Evolutionary conservation across 2,329 filamentous ascomycete species (phyloP).

Genomic region (Clonostachys rosea): DNA sequence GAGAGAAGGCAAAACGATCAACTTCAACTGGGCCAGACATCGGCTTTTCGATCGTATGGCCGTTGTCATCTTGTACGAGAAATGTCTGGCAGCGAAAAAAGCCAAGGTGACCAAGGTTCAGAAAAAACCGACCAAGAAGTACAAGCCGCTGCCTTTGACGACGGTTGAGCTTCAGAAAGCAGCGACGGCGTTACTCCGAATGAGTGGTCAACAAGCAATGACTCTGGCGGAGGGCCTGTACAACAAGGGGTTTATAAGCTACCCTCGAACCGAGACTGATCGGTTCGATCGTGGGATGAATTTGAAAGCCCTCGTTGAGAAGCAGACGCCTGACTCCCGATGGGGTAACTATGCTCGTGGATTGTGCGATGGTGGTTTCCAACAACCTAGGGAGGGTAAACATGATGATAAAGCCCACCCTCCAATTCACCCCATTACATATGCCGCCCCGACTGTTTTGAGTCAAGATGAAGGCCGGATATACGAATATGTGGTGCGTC

Average conservation of each 20-base stretch:
- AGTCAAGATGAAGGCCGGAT: slow-evolving; percentile 68
- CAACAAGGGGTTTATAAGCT: slow-evolving; percentile 94
- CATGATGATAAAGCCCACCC: slow-evolving; percentile 97
- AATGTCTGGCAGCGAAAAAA: slow-evolving; percentile 70
- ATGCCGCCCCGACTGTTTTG: slow-evolving; percentile 61
- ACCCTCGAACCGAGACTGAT: slow-evolving; percentile 95
- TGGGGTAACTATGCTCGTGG: slow-evolving; percentile 82
- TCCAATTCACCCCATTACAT: slow-evolving; percentile 93
- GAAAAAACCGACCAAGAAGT: slow-evolving; percentile 89
- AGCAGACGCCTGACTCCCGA: slow-evolving; percentile 69
- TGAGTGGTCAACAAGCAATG: slow-evolving; percentile 91
- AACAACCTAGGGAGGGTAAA: slow-evolving; percentile 73
- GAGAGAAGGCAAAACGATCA: slow-evolving; percentile 73
- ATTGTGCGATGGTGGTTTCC: slow-evolving; percentile 72
- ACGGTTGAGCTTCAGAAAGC: slow-evolving; percentile 97
- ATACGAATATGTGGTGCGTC: slow-evolving; percentile 88
- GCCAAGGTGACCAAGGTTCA: slow-evolving; percentile 82
- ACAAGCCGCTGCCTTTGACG: slow-evolving; percentile 87
- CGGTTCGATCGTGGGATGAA: slow-evolving; percentile 91
- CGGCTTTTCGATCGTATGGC: slow-evolving; percentile 85
- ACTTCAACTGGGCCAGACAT: slow-evolving; percentile 77
- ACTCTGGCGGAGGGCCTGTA: slow-evolving; percentile 81
- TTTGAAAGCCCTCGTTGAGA: slow-evolving; percentile 72
- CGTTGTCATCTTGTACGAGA: slow-evolving; percentile 78
- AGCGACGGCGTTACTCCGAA: slow-evolving; percentile 81